phyloP scores from a whole-genome alignment of 2,329 filamentous ascomycete genomes.

The Colletotrichum viniferum region DNA sequence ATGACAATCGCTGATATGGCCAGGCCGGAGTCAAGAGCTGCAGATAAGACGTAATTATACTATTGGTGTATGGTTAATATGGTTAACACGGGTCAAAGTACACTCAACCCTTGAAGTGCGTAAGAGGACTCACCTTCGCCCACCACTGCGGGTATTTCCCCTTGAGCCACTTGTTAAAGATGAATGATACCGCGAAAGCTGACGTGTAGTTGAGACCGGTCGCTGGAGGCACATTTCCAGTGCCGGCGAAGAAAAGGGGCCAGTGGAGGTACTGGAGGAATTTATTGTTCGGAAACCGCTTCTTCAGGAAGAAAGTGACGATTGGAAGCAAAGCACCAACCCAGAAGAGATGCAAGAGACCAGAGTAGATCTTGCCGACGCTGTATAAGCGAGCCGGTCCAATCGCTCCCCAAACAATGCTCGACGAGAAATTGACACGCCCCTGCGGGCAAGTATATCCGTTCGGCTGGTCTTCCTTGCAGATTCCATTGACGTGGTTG shows the following conservation, averaged over 20 bases:
- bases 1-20: constrained; percentile 46
- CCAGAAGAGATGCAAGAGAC: constrained; percentile 56
- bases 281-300: not conserved
- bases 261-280: constrained; percentile 7
- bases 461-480: constrained; percentile 41
- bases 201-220: constrained; percentile 17
- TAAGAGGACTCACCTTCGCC: not conserved
- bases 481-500: constrained; percentile 43
- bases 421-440: constrained; percentile 51
- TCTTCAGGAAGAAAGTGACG: constrained; percentile 13
- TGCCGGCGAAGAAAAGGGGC: constrained; percentile 14
- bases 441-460: constrained; percentile 54
- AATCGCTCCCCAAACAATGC: constrained; percentile 56
- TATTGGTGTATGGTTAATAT: not conserved
- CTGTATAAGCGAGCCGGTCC: constrained; percentile 54
- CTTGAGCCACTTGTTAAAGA: constrained; percentile 19
- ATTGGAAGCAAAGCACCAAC: constrained; percentile 33
- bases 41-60: constrained; percentile 44
- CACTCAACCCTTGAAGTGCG: rapidly evolving
- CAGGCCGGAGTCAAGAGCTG: constrained; percentile 45
- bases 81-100: not conserved
- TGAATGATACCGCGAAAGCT: not conserved
- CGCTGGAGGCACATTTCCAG: constrained; percentile 11
- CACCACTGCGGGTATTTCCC: constrained; percentile 12
- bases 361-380: constrained; percentile 48